Conservation (phyloP, 345 rosid species). For the Brassica rapa region DNA sequence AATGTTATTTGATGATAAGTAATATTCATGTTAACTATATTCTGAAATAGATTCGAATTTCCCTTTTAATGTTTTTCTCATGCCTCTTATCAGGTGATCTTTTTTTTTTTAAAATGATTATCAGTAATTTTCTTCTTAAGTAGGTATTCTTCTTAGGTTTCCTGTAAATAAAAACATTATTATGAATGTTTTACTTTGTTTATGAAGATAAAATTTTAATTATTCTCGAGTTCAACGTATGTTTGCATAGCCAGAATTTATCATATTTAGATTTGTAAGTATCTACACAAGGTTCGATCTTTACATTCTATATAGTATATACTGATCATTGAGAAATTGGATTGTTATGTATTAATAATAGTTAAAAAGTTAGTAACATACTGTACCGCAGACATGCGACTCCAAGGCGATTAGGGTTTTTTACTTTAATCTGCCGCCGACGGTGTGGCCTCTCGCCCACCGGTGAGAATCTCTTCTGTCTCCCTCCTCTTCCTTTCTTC, state of each 20-base stretch:
- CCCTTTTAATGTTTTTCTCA: neutral
- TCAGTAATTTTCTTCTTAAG: conserved; percentile 17
- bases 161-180: neutral
- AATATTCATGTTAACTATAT: conserved; percentile 29
- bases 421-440: too few relatives aligned
- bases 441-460: too few relatives aligned
- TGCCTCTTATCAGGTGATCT: conserved; percentile 42
- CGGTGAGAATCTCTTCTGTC: too few relatives aligned
- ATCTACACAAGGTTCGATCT: neutral
- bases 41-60: conserved; percentile 33
- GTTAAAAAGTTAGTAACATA: too few relatives aligned
- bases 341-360: neutral
- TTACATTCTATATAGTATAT: neutral
- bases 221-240: neutral
- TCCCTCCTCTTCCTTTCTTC: too few relatives aligned
- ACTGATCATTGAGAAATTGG: neutral
- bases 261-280: neutral
- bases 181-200: conserved; percentile 10
- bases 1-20: conserved; percentile 52
- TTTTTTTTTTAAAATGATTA: neutral
- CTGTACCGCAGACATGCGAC: too few relatives aligned
- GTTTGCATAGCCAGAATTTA: neutral
- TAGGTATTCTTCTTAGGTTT: neutral
- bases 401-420: too few relatives aligned
- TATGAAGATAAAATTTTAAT: neutral